phyloP scores from a whole-genome alignment of 768 basidiomycete species.

The Phlegmacium glaucopus region DNA sequence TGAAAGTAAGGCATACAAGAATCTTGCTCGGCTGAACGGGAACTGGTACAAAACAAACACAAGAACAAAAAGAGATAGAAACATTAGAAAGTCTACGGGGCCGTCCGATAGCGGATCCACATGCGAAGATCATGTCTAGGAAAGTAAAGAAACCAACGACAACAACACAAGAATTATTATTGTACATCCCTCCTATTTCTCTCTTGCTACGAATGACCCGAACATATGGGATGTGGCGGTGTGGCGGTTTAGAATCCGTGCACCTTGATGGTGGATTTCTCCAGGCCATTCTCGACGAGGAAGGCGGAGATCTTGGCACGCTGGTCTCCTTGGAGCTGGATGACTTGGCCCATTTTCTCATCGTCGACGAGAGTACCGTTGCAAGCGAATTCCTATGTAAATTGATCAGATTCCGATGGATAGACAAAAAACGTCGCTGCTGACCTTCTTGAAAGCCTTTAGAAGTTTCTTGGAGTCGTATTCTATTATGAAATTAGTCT shows the following conservation, averaged over 20 bases:
- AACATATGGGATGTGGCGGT: constrained; percentile 2
- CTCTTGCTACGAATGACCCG: constrained; percentile 10
- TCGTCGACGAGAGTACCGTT: constrained; percentile 97
- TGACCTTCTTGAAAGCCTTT: constrained; percentile 98
- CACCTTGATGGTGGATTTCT: constrained; percentile 75
- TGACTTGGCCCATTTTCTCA: constrained; percentile 93
- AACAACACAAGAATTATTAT: constrained; percentile 11
- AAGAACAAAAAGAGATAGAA: too few relatives aligned
- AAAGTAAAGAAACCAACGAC: too few relatives aligned
- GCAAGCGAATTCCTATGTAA: constrained; percentile 87
- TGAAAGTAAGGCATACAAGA: too few relatives aligned
- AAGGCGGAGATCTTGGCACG: constrained; percentile 86
- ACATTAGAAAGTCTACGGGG: too few relatives aligned
- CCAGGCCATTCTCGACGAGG: constrained; percentile 79
- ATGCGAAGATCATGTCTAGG: too few relatives aligned
- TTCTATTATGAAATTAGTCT: constrained; percentile 44
- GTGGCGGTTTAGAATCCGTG: constrained; percentile 70
- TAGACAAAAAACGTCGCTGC: not conserved
- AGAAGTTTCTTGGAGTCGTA: constrained; percentile 97
- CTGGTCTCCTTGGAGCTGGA: constrained; percentile 99
- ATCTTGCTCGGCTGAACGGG: too few relatives aligned
- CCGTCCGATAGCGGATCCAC: too few relatives aligned
- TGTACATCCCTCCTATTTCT: constrained; percentile 5
- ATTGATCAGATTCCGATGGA: not conserved
- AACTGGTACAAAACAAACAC: too few relatives aligned